A percentile compares a stretch with the other conserved stretches of the same genome.
Evolutionary conservation across 768 basidiomycete species (phyloP).

Genomic region (Podaxis sp.): DNA sequence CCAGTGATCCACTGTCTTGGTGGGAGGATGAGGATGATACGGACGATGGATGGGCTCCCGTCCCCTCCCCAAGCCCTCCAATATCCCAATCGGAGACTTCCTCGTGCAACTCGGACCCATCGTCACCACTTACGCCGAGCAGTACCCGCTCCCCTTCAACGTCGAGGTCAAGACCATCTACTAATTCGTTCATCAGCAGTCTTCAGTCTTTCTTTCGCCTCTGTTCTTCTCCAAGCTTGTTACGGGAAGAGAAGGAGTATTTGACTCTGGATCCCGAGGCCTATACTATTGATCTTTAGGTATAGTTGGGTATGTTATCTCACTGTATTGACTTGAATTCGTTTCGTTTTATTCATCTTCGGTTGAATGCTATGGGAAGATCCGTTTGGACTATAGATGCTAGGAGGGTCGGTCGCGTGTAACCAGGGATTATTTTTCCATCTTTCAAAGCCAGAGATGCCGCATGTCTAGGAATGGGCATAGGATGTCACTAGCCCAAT

Average conservation of each 20-base stretch:
- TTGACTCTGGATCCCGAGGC: not conserved
- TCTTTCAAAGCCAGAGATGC: too few species aligned
- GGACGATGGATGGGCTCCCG: conserved; percentile 8
- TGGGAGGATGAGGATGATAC: conserved; percentile 6
- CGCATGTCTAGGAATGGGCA: too few species aligned
- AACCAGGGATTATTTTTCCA: too few species aligned
- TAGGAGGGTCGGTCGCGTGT: too few species aligned
- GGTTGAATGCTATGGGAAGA: too few species aligned
- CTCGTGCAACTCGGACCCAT: conserved; percentile 22
- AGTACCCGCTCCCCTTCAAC: not conserved
- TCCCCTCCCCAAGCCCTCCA: conserved; percentile 12
- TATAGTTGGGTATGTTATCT: too few species aligned
- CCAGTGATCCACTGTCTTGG: not conserved
- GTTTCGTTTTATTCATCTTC: too few species aligned
- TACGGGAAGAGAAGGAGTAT: not conserved
- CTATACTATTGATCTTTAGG: not conserved
- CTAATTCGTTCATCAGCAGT: not conserved
- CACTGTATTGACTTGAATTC: too few species aligned
- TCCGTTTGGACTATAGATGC: too few species aligned
- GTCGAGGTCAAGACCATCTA: not conserved
- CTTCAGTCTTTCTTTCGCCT: conserved; percentile 9
- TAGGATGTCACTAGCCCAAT: too few species aligned
- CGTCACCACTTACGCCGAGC: conserved; percentile 22
- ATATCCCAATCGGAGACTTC: conserved; percentile 19
- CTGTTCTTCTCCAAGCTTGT: not conserved